Base-by-base conservation (phyloP, 805 yeast genomes). In the Naumovozyma castellii region DNA sequence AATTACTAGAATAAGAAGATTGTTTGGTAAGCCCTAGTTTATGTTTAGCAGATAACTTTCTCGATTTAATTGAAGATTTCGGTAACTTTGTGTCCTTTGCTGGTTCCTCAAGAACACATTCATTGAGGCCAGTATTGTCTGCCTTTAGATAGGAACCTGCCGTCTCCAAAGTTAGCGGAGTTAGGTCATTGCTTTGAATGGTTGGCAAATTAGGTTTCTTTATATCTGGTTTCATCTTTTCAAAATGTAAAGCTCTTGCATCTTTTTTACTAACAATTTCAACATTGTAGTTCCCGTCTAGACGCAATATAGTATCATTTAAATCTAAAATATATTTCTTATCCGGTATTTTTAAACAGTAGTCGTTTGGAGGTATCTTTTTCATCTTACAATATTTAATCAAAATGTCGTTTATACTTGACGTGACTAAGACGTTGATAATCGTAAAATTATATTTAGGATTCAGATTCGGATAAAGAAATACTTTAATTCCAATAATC, bases 251-350 rank as follows among this genome's bases (percentile, higher is more conserved):
- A 9, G 53, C 56, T 35, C 72, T 61, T 0, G 73, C 68, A 18
- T 64, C 67, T 37, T 61, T 59, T 45, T 64, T 67, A 1, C 72
- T 63, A 3, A 73, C 52, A 4, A 69, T 51, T 40, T 72, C 76
- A 15, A 73, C 53, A 14, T 56, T 56, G 39, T 56, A 51, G 35
- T 62, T 57, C 3, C 69, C 71, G 46, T 68, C 72, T 9, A 73
- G 51, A 3, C 69, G 54, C 20, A 64, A 56, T 19, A 72, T 62
- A 3, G 64, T 57, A 37, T 65, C 69, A 30, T 66, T 63, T n/a
- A 65, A 44, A 41, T 68, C 66, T 5, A 64, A 42, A 1, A 55
- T 39, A 3, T 47, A 39, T 14, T 56, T 54, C 32, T 64, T 63
- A 12, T 57, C 62, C 1, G 53, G 47, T 0, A 63, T 44, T 42